A percentile compares a stretch with the other conserved stretches of the same genome.
phyloP scores from a whole-genome alignment of 2,329 filamentous ascomycete species.

The Fusarium sp. region DNA sequence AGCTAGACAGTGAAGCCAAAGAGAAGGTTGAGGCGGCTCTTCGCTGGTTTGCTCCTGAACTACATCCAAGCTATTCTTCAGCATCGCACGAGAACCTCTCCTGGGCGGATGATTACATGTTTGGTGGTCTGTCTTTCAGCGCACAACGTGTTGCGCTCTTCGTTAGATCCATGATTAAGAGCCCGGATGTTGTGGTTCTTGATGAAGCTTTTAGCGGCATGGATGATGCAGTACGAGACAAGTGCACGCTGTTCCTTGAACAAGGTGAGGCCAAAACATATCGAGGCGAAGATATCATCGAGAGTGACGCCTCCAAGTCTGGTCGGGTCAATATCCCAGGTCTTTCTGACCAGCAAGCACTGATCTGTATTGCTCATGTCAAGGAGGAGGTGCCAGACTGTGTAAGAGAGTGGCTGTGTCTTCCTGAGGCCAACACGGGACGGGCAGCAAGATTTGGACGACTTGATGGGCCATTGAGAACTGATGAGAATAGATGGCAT shows the following conservation, averaged over 20 bases:
- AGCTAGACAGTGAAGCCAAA: conserved; percentile 65
- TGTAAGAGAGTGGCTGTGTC: conserved; percentile 84
- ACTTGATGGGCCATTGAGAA: conserved; percentile 68
- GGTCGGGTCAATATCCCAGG: conserved; percentile 66
- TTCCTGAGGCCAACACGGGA: conserved; percentile 78
- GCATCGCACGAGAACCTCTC: conserved; percentile 47
- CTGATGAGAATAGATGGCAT: conserved; percentile 67
- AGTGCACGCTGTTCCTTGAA: conserved; percentile 83
- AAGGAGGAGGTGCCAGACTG: conserved; percentile 89
- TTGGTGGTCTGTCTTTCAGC: conserved; percentile 81
- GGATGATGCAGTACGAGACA: conserved; percentile 83
- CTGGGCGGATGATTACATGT: conserved; percentile 75
- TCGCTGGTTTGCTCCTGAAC: conserved; percentile 79
- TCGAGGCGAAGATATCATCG: conserved; percentile 51
- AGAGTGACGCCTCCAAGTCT: conserved; percentile 57
- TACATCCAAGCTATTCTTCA: conserved; percentile 65
- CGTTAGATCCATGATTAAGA: conserved; percentile 81
- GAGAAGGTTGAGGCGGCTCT: conserved; percentile 75
- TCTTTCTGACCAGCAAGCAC: conserved; percentile 75
- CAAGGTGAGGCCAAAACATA: conserved; percentile 64
- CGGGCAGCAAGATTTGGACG: conserved; percentile 70
- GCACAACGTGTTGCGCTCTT: conserved; percentile 88
- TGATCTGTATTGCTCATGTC: conserved; percentile 93
- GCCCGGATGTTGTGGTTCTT: conserved; percentile 82
- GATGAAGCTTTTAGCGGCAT: conserved; percentile 92